phyloP scores from a whole-genome alignment of 164 flowering plant genomes.

The Protea cynaroides region DNA sequence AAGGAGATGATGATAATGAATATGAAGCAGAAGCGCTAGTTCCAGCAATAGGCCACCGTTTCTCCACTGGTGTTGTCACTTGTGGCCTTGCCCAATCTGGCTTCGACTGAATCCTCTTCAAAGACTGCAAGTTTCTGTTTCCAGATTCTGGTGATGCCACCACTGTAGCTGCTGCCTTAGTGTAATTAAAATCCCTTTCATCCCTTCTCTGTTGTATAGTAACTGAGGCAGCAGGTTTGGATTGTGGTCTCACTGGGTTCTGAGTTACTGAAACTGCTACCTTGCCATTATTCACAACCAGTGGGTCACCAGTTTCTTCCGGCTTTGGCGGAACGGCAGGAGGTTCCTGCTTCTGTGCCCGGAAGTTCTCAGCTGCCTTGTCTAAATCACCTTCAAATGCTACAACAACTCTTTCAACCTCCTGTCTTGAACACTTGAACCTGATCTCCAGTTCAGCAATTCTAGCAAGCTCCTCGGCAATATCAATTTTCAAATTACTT shows the following conservation, averaged over 20 bases:
- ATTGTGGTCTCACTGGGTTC: conserved; percentile 28
- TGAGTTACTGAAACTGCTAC: conserved; percentile 15
- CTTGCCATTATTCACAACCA: conserved; percentile 22
- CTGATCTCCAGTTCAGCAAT: conserved; percentile 65
- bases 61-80: conserved; percentile 30
- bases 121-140: conserved; percentile 34
- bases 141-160: conserved; percentile 27
- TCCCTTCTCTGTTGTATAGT: conserved; percentile 52
- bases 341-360: conserved; percentile 46
- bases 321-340: conserved; percentile 38
- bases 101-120: conserved; percentile 39
- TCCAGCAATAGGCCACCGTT: conserved; percentile 43
- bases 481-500: conserved; percentile 73
- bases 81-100: conserved; percentile 33
- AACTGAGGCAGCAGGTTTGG: conserved; percentile 24
- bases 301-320: conserved; percentile 53
- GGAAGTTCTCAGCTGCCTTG: conserved; percentile 62
- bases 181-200: conserved; percentile 65
- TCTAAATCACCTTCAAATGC: conserved; percentile 84
- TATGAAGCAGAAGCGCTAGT: conserved; percentile 38
- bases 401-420: conserved; percentile 82
- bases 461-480: conserved; percentile 74
- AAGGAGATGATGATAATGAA: conserved; percentile 40
- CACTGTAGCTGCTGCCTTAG: conserved; percentile 29
- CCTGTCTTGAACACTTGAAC: conserved; percentile 69